A percentile compares a stretch with the other conserved stretches of the same genome.
Evolutionary conservation across 2,329 filamentous ascomycete species (phyloP).

Genomic region (Fusarium phyllophilum): DNA sequence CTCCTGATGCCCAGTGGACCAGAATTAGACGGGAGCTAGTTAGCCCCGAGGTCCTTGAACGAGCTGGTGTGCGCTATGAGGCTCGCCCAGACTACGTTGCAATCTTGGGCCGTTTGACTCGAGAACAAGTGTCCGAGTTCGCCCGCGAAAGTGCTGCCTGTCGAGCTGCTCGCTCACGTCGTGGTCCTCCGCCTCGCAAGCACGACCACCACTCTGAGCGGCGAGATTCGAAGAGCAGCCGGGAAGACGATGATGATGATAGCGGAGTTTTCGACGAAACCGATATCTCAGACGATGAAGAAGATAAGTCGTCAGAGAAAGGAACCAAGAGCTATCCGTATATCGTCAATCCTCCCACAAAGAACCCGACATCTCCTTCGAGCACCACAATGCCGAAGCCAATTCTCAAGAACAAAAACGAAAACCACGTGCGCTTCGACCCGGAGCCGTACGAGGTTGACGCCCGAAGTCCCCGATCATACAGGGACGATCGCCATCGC

Average conservation of each 20-base stretch:
- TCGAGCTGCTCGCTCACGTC: conserved; percentile 52
- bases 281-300: conserved; percentile 48
- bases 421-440: conserved; percentile 66
- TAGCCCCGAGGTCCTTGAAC: conserved; percentile 66
- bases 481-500: conserved; percentile 49
- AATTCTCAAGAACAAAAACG: conserved; percentile 70
- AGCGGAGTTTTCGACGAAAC: conserved; percentile 46
- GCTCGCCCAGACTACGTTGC: conserved; percentile 71
- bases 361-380: conserved; percentile 49
- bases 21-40: conserved; percentile 65
- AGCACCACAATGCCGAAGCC: conserved; percentile 60
- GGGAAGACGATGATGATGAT: conserved; percentile 47
- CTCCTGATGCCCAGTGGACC: conserved; percentile 68
- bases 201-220: conserved; percentile 31
- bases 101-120: conserved; percentile 64
- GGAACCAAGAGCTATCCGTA: conserved; percentile 49
- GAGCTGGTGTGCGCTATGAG: conserved; percentile 68
- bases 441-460: conserved; percentile 59
- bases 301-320: conserved; percentile 47
- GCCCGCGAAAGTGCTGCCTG: conserved; percentile 61
- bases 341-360: conserved; percentile 51
- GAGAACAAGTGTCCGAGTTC: conserved; percentile 62
- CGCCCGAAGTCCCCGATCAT: conserved; percentile 42
- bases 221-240: conserved; percentile 49
- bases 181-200: conserved; percentile 11